Evolutionary conservation across 148 eudicot species (phyloP).

Genomic region (Selenicereus undatus): DNA sequence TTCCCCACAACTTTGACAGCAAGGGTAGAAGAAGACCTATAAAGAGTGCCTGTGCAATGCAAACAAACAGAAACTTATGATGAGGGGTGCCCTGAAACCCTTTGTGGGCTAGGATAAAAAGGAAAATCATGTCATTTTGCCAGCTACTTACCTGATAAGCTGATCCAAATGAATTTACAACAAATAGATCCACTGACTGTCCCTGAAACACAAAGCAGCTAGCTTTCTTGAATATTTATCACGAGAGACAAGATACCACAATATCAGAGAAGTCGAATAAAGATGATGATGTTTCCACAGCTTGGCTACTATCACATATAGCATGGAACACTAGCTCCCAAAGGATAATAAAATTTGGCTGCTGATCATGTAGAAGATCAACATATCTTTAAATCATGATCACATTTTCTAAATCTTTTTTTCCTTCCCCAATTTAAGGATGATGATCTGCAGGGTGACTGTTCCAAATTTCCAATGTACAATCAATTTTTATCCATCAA

Average conservation of each 20-base stretch:
- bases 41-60: slow-evolving; percentile 66
- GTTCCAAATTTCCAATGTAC: background rate
- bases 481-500: background rate
- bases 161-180: slow-evolving; percentile 96
- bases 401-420: background rate
- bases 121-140: background rate
- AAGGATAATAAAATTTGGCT: background rate
- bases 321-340: background rate
- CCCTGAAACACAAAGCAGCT: slow-evolving; percentile 47
- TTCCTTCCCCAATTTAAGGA: background rate
- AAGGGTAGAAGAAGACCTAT: slow-evolving; percentile 93
- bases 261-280: background rate
- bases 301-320: slow-evolving; percentile 8
- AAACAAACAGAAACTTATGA: background rate
- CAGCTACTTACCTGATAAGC: slow-evolving; percentile 75
- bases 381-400: background rate
- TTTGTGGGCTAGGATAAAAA: background rate
- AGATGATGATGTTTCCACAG: background rate
- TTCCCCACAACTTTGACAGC: slow-evolving; percentile 90
- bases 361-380: background rate
- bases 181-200: slow-evolving; percentile 83
- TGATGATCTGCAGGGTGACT: background rate
- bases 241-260: slow-evolving; percentile 8
- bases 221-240: background rate
- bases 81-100: background rate